Evolutionary conservation across 2,329 filamentous ascomycete genomes (phyloP).

Genomic region (Colletotrichum endophyticum): DNA sequence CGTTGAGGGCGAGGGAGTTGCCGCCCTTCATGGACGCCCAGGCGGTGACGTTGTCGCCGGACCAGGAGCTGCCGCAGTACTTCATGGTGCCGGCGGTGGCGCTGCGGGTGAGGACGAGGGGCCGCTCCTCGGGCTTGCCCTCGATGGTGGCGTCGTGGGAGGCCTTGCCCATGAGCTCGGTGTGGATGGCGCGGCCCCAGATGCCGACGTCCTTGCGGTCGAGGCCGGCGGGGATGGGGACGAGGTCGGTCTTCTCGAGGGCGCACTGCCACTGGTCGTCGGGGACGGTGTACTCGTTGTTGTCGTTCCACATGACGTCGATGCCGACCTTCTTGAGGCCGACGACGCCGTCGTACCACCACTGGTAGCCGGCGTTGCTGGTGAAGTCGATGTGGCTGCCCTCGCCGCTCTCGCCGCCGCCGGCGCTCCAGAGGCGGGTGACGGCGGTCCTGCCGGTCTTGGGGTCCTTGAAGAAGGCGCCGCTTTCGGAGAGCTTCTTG

Average conservation of each 20-base stretch:
- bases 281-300: constrained; percentile 75
- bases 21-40: constrained; percentile 77
- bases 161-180: constrained; percentile 73
- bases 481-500: constrained; percentile 58
- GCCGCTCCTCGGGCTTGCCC: constrained; percentile 61
- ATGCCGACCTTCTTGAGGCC: constrained; percentile 67
- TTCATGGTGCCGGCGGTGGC: constrained; percentile 73
- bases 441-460: constrained; percentile 56
- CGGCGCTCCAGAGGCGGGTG: constrained; percentile 73
- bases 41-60: constrained; percentile 76
- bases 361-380: constrained; percentile 67
- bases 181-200: constrained; percentile 74
- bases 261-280: constrained; percentile 70
- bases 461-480: constrained; percentile 69
- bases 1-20: constrained; percentile 71
- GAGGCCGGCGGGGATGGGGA: constrained; percentile 36
- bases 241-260: constrained; percentile 46
- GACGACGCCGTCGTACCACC: constrained; percentile 74
- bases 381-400: constrained; percentile 79
- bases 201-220: constrained; percentile 61
- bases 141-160: constrained; percentile 71
- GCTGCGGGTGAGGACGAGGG: constrained; percentile 73
- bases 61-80: constrained; percentile 76
- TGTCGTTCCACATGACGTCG: constrained; percentile 81
- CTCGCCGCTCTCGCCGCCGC: constrained; percentile 71